Evolutionary conservation across 2,329 filamentous ascomycete species (phyloP), one percentile per base, ranked within the genome.

Genomic region (Lithohypha guttulata): DNA sequence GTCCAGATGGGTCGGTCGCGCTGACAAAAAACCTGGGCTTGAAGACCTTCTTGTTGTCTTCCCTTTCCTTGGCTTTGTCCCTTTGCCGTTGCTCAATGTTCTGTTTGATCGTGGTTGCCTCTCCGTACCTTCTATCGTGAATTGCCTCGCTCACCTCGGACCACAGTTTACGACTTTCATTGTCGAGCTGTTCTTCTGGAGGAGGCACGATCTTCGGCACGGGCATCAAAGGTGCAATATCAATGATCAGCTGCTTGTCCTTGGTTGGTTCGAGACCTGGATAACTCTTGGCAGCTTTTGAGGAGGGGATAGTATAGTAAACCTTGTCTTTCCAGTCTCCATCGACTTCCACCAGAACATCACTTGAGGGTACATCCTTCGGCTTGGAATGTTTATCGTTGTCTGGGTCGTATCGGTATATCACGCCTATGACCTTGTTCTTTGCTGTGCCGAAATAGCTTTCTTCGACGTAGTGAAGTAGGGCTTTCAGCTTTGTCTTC

Each of bases 91-190:
- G 91, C 60, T 98, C 91, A 8, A 98, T 75, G 53, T 93, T 85
- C 44, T 85, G 77, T 66, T 98, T 98, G 46, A 91, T 66, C 14
- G 73, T 76, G 15, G 91, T 98, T 6, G 91, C 91, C 48, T 81
- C 77, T 28, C 73, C 73, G 60, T 78, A 98, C 57, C 93, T 84
- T 62, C 87, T 93, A 45, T 77, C 66, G 15, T 75, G 60, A 54
- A 98, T 96, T 23, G 87, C 85, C 37, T 83, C 71, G 13, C 91
- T 96, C 30, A 98, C 89, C 17, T 75, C 75, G 22, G 77, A 72
- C 91, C 91, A 98, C 57, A 94, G 81, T 42, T 75, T 78, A 48
- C 91, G 74, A 2, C 84, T 93, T 63, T 98, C 91, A 59, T 98
- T 91, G 40, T 81, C 75, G 2, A 93, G 75, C 59, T 96, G 91